Evolutionary conservation across 2,329 filamentous ascomycete species (phyloP), one percentile per base, ranked within the genome.

Genomic region (Neonectria ditissima): DNA sequence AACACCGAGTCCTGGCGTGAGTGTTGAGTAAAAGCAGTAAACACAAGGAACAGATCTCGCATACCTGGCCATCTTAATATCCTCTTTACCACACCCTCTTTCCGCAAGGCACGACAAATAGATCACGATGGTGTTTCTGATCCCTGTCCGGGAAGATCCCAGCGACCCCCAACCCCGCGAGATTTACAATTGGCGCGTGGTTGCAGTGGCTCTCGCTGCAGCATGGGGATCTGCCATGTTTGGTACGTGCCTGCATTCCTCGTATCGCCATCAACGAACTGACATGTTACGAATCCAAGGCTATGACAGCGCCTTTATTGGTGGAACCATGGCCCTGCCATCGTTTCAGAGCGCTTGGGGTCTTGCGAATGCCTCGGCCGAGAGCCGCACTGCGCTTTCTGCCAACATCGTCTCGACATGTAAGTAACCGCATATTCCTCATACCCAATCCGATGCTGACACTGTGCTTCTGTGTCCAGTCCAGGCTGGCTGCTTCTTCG

Each of bases 401-500:
- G 53, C 62, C 5, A 55, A 65, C 6, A 65, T 62, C n/a, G 62
- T 65, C 32, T 62, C 58, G 11, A 65, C 62, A 5, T 62, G 59
- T 62, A 47, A 8, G 59, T 56, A 3, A 1, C 8, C 43, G 3
- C 11, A n/a, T 5, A 16, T 24, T 22, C 11, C 6, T 11, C 7
- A n/a, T 5, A n/a, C 0, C 11, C 6, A 2, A 0, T 18, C 7
- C 30, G 7, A n/a, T 48, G 3, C 45, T 48, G 18, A 30, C 45
- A 7, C 13, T 5, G 7, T 2, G n/a, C 1, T 9, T 1, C 4
- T 18, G 11, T 13, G 11, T 3, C 3, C 13, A 65, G 62, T 65
- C 26, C 84, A 83, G 14, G 85, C 84, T 5, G 86, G 85, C n/a
- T 85, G 84, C 59, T 81, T 85, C 32, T 84, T 87, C 65, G 86